Base-by-base conservation (phyloP, 2,329 filamentous ascomycete species). In the Pyricularia sp. region DNA sequence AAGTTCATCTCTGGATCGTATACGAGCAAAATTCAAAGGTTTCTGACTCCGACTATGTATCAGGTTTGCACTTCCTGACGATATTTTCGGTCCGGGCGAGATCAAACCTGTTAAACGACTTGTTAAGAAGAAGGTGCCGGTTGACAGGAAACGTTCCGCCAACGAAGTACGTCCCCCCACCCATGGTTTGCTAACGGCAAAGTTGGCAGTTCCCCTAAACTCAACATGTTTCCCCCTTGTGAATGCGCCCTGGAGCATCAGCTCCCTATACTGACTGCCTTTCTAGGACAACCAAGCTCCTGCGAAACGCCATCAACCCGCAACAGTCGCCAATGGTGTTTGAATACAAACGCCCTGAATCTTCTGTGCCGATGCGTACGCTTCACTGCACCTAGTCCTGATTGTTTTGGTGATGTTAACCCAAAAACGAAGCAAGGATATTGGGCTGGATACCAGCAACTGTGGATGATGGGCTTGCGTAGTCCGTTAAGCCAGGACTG, bases 51-150 rank as follows among this genome's bases (percentile, higher is more conserved):
- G 65, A 53, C 61, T 64, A 65, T 59, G 65, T 65, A 68, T 40
- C 71, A 97, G 93, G 76, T 90, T 90, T 73, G 87, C 92, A 72
- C 82, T 99, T 30, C 94, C 94, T 31, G 87, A 91, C 66, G 93
- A 99, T 74, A 87, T 97, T 2, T 99, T 99, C 73, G 83, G 87
- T 62, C 78, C 87, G 28, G 90, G 90, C 71, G 94, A 99, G 75
- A 78, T 79, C 62, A 89, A 85, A 71, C 90, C 90, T 5, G 72
- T 75, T 16, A 83, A 80, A 66, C 80, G 82, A 19, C 78, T 81
- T 64, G 84, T 82, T 72, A 85, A 78, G 75, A 87, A 84, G 74
- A 80, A 82, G 73, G 73, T 78, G 12, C 64, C 68, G 40, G 71
- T 71, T 9, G 30, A 53, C 13, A 40, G 49, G 62, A 63, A 55